Evolutionary conservation across 352 stramenopile species (phyloP), one percentile per base, ranked within the genome.

Genomic region (Chrysophaeum taylorii): DNA sequence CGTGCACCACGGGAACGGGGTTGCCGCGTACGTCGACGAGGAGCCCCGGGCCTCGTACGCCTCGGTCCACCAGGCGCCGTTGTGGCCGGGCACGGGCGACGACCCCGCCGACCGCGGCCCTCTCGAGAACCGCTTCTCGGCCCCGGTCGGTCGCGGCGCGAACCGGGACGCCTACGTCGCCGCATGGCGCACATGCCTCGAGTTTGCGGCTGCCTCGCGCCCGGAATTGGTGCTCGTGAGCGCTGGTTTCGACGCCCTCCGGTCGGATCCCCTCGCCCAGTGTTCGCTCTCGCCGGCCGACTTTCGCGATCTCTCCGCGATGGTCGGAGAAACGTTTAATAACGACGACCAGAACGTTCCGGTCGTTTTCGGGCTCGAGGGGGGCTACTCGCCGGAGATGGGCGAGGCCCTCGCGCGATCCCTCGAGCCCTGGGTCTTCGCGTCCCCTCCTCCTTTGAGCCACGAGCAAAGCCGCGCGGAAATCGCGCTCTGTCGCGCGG

Each of bases 1-100:
- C 73, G 87, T 94, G 16, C 88, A 94, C 75, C 90, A 93, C 75
- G 88, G 86, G 52, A 76, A 93, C 88, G 72, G 84, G 82, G 0
- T 87, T 80, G 16, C 82, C 87, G 62, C 71, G 81, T 66, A 86
- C 83, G 70, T 89, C 68, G 71, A 78, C 0, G 70, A 83, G 27
- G 79, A 85, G 48, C 69, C 74, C 18, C 39, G 74, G 31, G 79
- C 88, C 15, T 42, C 80, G 33, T 83, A 82, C 67, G 64, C 77
- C 29, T 80, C 72, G 50, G 23, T 81, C 12, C 78, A 83, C 64
- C 57, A 66, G 27, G 57, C 33, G 57, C 15, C 57, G 5, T 36
- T 66, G 12, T 66, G 57, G 57, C 57, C 57, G 14, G n/a, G 33
- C 57, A 66, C 57, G 33, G 57, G 57, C 2, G 57, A 45, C 36